Percentiles rank a stretch among this genome's conserved stretches.
phyloP scores from a whole-genome alignment of 768 basidiomycete species.

The Leucocoprinus sp. region DNA sequence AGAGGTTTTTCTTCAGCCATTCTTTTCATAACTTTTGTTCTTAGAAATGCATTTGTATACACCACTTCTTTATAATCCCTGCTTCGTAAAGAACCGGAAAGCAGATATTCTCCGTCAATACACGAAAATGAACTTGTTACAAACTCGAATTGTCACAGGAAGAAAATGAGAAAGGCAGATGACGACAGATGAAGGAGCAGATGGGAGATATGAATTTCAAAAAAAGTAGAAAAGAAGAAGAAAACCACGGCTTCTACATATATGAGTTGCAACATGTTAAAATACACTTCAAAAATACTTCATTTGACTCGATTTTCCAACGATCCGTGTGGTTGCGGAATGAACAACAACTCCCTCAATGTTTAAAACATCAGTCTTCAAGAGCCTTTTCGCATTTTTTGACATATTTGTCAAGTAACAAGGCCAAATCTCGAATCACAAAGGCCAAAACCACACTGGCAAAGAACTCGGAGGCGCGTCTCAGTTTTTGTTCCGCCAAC shows the following conservation, averaged over 20 bases:
- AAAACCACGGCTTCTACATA: no score
- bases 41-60: no score
- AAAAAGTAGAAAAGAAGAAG: constrained; percentile 9
- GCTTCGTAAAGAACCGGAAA: no score
- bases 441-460: constrained; percentile 83
- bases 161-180: constrained; percentile 13
- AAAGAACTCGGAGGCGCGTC: constrained; percentile 86
- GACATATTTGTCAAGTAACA: constrained; percentile 85
- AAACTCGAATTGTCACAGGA: no score
- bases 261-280: constrained; percentile 20
- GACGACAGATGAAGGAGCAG: constrained; percentile 22
- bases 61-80: no score
- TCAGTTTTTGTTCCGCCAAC: constrained; percentile 66
- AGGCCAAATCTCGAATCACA: constrained; percentile 80
- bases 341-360: no score
- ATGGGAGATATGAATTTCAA: constrained; percentile 17
- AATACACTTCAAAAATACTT: constrained; percentile 20
- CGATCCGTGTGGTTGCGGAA: neutral
- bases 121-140: no score
- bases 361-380: constrained; percentile 45
- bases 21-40: no score
- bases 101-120: no score
- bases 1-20: no score
- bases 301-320: no score
- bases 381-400: constrained; percentile 93